phyloP scores from a whole-genome alignment of 2,329 filamentous ascomycete genomes.

The Cercospora janseana region DNA sequence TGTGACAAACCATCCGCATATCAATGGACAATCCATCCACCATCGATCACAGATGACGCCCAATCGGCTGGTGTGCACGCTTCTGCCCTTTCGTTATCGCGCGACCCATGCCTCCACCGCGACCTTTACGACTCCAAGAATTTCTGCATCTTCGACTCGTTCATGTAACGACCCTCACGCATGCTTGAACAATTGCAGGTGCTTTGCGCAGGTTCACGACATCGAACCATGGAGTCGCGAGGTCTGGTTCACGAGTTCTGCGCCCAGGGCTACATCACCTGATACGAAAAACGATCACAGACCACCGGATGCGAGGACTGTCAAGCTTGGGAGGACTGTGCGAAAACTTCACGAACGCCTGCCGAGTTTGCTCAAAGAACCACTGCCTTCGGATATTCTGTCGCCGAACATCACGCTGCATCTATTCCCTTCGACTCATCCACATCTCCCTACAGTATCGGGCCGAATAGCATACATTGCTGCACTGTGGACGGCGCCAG shows the following conservation, averaged over 20 bases:
- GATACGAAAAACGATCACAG: slow-evolving; percentile 36
- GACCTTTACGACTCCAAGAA: slow-evolving; percentile 7
- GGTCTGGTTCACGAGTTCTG: slow-evolving; percentile 47
- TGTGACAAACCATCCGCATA: slow-evolving; percentile 7
- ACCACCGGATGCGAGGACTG: slow-evolving; percentile 57
- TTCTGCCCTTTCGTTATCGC: slow-evolving; percentile 43
- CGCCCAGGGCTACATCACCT: slow-evolving; percentile 30
- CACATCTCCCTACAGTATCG: slow-evolving; percentile 86
- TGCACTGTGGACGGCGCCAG: slow-evolving; percentile 90
- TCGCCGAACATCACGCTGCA: slow-evolving; percentile 62
- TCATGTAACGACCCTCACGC: slow-evolving; percentile 23
- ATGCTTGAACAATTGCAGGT: slow-evolving; percentile 31
- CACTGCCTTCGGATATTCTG: slow-evolving; percentile 61
- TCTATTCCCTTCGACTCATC: slow-evolving; percentile 71
- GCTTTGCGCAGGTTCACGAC: slow-evolving; percentile 36
- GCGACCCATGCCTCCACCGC: slow-evolving; percentile 16
- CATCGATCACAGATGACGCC: slow-evolving; percentile 34
- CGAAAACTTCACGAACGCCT: slow-evolving; percentile 61
- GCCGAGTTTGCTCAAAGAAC: slow-evolving; percentile 59
- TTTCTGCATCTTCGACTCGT: slow-evolving; percentile 5
- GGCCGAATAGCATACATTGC: slow-evolving; percentile 88
- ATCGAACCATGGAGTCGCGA: slow-evolving; percentile 35
- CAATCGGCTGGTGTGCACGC: slow-evolving; percentile 49
- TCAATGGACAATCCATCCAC: slow-evolving; percentile 18
- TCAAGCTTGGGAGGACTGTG: slow-evolving; percentile 63